Evolutionary conservation across 768 basidiomycete genomes (phyloP).

Genomic region (Suillus sp.): DNA sequence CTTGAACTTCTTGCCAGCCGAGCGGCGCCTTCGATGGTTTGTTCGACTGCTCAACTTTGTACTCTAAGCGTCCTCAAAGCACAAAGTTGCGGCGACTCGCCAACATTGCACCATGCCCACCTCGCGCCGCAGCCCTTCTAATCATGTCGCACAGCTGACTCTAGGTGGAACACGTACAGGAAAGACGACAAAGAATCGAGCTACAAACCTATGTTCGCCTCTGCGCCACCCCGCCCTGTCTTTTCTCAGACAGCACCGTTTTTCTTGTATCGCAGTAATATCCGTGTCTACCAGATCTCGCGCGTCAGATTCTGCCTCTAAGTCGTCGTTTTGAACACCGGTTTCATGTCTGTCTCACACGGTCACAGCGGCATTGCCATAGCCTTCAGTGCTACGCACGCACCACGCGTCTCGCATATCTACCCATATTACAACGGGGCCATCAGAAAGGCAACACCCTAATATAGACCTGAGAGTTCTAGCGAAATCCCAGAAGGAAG

Average conservation of each 20-base stretch:
- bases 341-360: neutral
- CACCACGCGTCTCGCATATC: slow-evolving; percentile 69
- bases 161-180: slow-evolving; percentile 38
- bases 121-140: slow-evolving; percentile 64
- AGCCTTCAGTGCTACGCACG: slow-evolving; percentile 61
- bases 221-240: slow-evolving; percentile 38
- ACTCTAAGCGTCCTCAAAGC: slow-evolving; percentile 58
- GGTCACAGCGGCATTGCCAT: slow-evolving; percentile 5
- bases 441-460: slow-evolving; percentile 27
- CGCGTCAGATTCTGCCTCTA: slow-evolving; percentile 68
- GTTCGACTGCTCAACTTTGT: slow-evolving; percentile 33
- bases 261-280: slow-evolving; percentile 66
- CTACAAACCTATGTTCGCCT: slow-evolving; percentile 32
- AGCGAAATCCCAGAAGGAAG: too few relatives aligned
- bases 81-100: slow-evolving; percentile 77
- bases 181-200: slow-evolving; percentile 59
- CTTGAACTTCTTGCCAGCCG: slow-evolving; percentile 71
- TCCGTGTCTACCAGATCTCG: slow-evolving; percentile 66
- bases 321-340: slow-evolving; percentile 27
- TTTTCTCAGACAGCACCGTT: slow-evolving; percentile 50
- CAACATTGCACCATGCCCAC: slow-evolving; percentile 57
- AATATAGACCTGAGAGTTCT: too few relatives aligned
- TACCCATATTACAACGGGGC: slow-evolving; percentile 48
- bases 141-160: slow-evolving; percentile 47
- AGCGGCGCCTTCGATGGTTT: slow-evolving; percentile 19